Evolutionary conservation across 2,329 filamentous ascomycete genomes (phyloP).

Genomic region (Fusarium longipes): DNA sequence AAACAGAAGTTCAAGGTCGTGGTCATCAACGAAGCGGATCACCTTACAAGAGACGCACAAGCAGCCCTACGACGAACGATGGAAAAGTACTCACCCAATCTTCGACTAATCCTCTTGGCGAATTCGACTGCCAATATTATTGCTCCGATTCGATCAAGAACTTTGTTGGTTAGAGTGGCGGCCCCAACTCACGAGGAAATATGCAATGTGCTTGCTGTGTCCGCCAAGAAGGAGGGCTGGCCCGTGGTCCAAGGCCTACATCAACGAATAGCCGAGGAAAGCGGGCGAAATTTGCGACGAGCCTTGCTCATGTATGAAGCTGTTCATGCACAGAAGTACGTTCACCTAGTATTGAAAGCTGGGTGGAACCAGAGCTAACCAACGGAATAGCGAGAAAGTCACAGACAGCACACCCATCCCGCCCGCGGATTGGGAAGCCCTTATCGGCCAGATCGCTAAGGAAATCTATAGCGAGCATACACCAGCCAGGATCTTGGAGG

Average conservation of each 20-base stretch:
- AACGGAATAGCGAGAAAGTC: conserved; percentile 79
- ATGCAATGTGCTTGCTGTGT: conserved; percentile 75
- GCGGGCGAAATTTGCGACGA: conserved; percentile 87
- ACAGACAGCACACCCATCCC: conserved; percentile 89
- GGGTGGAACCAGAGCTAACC: conserved; percentile 46
- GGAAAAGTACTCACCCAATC: conserved; percentile 98
- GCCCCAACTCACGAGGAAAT: conserved; percentile 90
- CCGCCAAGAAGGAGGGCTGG: conserved; percentile 85
- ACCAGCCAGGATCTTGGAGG: conserved; percentile 86
- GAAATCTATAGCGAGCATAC: conserved; percentile 94
- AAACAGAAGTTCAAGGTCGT: conserved; percentile 97
- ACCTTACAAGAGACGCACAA: conserved; percentile 92
- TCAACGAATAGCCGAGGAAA: conserved; percentile 87
- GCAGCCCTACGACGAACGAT: conserved; percentile 94
- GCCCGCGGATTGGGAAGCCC: conserved; percentile 95
- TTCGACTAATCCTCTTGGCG: conserved; percentile 89
- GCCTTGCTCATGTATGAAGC: conserved; percentile 97
- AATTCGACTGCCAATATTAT: conserved; percentile 99
- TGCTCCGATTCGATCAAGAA: conserved; percentile 94
- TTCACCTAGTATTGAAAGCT: conserved; percentile 6
- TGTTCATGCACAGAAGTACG: conserved; percentile 95
- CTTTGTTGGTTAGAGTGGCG: conserved; percentile 89
- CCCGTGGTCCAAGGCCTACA: conserved; percentile 80
- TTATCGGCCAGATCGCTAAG: conserved; percentile 88
- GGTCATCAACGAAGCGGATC: conserved; percentile 98